A percentile compares a stretch with the other conserved stretches of the same genome.
Conservation (phyloP, 768 basidiomycete species). For the Tephrocybe sp. region DNA sequence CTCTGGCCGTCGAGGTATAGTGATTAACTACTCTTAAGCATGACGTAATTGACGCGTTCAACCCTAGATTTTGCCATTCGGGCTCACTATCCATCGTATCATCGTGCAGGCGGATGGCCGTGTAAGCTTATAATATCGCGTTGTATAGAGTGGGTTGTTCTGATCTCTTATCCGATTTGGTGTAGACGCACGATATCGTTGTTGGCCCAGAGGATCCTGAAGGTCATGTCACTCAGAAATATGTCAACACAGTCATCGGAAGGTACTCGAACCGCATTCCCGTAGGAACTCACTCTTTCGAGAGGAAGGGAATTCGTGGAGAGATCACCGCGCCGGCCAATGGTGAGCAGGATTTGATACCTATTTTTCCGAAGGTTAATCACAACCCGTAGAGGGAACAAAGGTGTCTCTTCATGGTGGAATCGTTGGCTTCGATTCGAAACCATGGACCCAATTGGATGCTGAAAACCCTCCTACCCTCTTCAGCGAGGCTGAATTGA, state of each 20-base stretch:
- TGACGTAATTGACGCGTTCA: constrained; percentile 1
- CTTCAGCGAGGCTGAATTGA: constrained; percentile 54
- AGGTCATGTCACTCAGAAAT: constrained; percentile 59
- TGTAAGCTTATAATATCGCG: constrained; percentile 30
- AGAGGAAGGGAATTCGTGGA: constrained; percentile 50
- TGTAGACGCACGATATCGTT: constrained; percentile 72
- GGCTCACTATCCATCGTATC: constrained; percentile 67
- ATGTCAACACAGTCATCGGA: constrained; percentile 72
- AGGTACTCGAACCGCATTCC: constrained; percentile 74
- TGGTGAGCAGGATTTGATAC: constrained; percentile 25
- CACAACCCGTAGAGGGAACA: constrained; percentile 35
- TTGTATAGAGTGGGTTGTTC: background rate
- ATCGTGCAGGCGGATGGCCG: constrained; percentile 63
- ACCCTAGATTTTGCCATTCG: constrained; percentile 58
- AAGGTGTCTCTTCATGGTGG: constrained; percentile 74
- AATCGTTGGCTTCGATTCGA: constrained; percentile 58
- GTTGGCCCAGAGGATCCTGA: constrained; percentile 66
- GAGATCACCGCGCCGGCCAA: constrained; percentile 43
- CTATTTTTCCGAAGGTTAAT: background rate
- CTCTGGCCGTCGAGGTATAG: constrained; percentile 59
- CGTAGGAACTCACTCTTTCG: constrained; percentile 48
- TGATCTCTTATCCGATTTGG: background rate
- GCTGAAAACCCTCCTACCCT: constrained; percentile 39
- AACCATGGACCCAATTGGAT: constrained; percentile 48
- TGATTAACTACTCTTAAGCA: background rate